Percentiles rank a stretch among this genome's conserved stretches.
phyloP scores from a whole-genome alignment of 2,329 filamentous ascomycete species.

The Penicillium sp. region DNA sequence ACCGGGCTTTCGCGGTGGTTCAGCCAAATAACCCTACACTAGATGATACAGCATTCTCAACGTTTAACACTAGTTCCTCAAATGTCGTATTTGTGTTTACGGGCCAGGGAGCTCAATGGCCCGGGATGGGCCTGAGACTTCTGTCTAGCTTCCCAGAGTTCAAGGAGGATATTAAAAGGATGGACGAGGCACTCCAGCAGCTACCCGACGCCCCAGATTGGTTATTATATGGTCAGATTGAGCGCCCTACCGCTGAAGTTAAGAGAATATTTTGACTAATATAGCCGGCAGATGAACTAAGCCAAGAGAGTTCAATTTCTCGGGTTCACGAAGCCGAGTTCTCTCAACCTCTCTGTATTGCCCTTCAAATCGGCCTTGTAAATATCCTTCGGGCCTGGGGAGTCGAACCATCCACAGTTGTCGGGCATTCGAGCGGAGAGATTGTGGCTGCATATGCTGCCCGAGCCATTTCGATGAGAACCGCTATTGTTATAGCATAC shows the following conservation, averaged over 20 bases:
- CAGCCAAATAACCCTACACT: neutral
- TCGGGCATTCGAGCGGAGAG: slow-evolving; percentile 37
- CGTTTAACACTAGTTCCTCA: neutral
- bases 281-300: neutral
- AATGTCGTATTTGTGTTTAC: slow-evolving; percentile 30
- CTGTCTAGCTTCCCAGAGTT: slow-evolving; percentile 19
- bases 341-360: slow-evolving; percentile 32
- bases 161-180: slow-evolving; percentile 10
- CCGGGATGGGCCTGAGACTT: slow-evolving; percentile 30
- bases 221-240: slow-evolving; percentile 6
- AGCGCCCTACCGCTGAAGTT: neutral
- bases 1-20: slow-evolving; percentile 12
- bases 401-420: slow-evolving; percentile 20
- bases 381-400: slow-evolving; percentile 26
- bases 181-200: slow-evolving; percentile 14
- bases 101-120: slow-evolving; percentile 38
- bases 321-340: slow-evolving; percentile 24
- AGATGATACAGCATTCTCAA: neutral
- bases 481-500: slow-evolving; percentile 21
- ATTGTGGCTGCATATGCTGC: slow-evolving; percentile 37
- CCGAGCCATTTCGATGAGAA: slow-evolving; percentile 15
- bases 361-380: slow-evolving; percentile 33
- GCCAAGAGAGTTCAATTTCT: neutral
- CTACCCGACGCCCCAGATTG: slow-evolving; percentile 4
- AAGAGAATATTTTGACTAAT: neutral